phyloP scores from a whole-genome alignment of 306 rosid species.

The Fragaria ananassa region DNA sequence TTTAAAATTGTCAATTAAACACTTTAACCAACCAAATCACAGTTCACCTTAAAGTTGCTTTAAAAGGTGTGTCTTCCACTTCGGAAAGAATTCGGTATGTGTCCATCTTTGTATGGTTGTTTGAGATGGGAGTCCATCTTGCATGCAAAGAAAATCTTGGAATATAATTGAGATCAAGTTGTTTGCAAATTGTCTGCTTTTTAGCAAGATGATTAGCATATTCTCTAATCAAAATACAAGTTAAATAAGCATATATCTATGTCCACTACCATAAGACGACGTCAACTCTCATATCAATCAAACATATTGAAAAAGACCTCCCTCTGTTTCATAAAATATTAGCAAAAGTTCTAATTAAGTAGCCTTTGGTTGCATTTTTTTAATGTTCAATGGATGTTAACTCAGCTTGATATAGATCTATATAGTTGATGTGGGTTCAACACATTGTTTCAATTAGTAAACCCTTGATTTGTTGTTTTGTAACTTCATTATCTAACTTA shows the following conservation, averaged over 20 bases:
- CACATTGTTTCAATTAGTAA: not conserved
- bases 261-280: conserved; percentile 19
- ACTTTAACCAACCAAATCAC: too few species aligned
- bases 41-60: too few species aligned
- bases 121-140: not conserved
- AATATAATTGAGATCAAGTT: too few species aligned
- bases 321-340: not conserved
- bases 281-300: conserved; percentile 41
- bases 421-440: not conserved
- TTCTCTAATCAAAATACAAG: not conserved
- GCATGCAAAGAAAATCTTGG: too few species aligned
- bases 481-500: not conserved
- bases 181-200: not conserved
- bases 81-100: not conserved
- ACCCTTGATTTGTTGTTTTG: conserved; percentile 10
- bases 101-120: not conserved
- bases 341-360: not conserved
- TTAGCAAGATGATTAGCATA: not conserved
- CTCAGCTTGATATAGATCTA: not conserved
- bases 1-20: too few species aligned
- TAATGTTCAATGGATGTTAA: conserved; percentile 10
- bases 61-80: not conserved
- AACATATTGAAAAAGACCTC: not conserved
- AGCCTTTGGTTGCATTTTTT: not conserved
- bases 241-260: not conserved